Percentiles rank a stretch among this genome's conserved stretches.
phyloP scores from a whole-genome alignment of 345 rosid species.

The Mallotus nudiflorus region DNA sequence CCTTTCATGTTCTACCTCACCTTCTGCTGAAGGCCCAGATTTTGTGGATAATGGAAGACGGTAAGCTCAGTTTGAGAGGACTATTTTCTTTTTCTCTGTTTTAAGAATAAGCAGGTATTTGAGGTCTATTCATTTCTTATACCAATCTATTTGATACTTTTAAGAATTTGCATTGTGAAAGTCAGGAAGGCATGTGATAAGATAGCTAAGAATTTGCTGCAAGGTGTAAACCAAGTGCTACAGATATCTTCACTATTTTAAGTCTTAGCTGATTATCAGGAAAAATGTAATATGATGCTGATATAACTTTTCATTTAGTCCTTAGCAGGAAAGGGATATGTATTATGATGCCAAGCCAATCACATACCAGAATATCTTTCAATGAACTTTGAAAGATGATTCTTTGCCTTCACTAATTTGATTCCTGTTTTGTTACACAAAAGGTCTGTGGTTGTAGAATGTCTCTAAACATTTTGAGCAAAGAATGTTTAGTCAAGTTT shows the following conservation, averaged over 20 bases:
- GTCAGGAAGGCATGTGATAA: neutral
- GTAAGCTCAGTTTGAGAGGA: slow-evolving; percentile 28
- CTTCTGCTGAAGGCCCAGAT: slow-evolving; percentile 80
- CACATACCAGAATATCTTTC: neutral
- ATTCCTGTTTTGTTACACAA: neutral
- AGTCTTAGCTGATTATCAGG: neutral
- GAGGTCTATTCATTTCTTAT: neutral
- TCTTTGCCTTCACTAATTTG: neutral
- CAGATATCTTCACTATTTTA: neutral
- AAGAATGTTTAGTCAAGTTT: no score
- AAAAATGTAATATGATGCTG: neutral
- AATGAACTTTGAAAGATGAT: neutral
- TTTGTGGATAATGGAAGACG: slow-evolving; percentile 65
- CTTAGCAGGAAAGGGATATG: neutral
- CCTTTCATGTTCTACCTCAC: slow-evolving; percentile 66
- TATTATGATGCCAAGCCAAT: neutral
- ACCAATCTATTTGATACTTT: neutral
- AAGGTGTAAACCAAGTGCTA: neutral
- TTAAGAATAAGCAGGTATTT: neutral
- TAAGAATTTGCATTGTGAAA: neutral
- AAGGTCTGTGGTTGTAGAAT: neutral
- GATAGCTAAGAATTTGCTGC: neutral
- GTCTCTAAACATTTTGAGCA: neutral
- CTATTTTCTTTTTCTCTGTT: neutral
- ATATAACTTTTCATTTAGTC: neutral